Percentiles rank a stretch among this genome's conserved stretches.
Evolutionary conservation across 2,329 filamentous ascomycete genomes (phyloP).

Genomic region (Metarhizium guizhouense): DNA sequence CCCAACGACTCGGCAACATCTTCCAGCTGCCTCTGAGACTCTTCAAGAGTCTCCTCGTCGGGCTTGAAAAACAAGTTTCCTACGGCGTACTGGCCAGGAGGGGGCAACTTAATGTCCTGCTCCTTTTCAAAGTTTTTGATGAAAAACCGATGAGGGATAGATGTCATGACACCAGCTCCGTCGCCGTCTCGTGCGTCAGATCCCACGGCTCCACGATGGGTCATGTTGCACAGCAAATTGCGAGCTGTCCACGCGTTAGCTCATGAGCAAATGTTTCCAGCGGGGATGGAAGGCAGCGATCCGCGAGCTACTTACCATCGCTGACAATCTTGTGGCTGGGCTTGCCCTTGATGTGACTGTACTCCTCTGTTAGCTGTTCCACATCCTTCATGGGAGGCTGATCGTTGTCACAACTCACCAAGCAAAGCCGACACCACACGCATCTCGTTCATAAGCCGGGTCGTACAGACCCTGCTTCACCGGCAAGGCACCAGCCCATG

Average conservation of each 20-base stretch:
- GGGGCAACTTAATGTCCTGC: constrained; percentile 78
- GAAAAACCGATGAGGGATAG: constrained; percentile 97
- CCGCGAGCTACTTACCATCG: constrained; percentile 61
- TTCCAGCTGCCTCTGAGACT: constrained; percentile 89
- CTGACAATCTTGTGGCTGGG: constrained; percentile 97
- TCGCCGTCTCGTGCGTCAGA: constrained; percentile 97
- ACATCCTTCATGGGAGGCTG: not conserved
- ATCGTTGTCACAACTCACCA: constrained; percentile 54
- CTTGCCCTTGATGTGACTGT: constrained; percentile 92
- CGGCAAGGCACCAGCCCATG: constrained; percentile 90
- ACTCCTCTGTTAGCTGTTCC: constrained; percentile 12
- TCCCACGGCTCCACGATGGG: constrained; percentile 94
- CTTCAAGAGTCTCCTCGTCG: constrained; percentile 77
- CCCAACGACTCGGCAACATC: constrained; percentile 83
- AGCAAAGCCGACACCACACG: constrained; percentile 97
- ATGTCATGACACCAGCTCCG: constrained; percentile 98
- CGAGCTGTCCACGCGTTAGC: constrained; percentile 5
- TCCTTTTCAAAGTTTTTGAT: constrained; percentile 96
- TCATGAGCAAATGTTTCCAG: not conserved
- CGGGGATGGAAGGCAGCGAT: not conserved
- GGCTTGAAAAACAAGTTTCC: constrained; percentile 99
- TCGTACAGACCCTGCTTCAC: constrained; percentile 99
- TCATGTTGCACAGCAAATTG: constrained; percentile 98
- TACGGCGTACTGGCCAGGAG: constrained; percentile 87
- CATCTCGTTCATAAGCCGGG: constrained; percentile 94